Evolutionary conservation across 2,329 filamentous ascomycete genomes (phyloP), one percentile per base, ranked within the genome.

Genomic region (Massarina eburnea): DNA sequence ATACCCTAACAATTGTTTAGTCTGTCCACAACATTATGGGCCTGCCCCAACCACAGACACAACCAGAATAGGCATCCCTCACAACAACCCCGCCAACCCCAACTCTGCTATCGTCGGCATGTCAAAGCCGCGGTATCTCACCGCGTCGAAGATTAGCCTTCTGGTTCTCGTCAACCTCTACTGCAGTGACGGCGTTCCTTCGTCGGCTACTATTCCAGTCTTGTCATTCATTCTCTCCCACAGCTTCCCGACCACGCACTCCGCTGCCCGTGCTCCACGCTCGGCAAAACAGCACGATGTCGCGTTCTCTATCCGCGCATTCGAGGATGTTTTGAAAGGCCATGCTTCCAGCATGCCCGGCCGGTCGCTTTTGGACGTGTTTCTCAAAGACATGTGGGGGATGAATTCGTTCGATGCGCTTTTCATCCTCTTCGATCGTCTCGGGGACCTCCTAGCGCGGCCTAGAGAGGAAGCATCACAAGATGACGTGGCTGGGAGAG

Each of bases 121-220:
- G 62, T 51, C 55, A 41, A 95, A 92, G 86, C 81, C 86, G 59
- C 86, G 88, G 46, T 95, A 87, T 69, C 79, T 97, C 36, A 95
- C 89, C n/a, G 89, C 92, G 10, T 85, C 89, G 57, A 95, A 94
- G 67, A 81, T 97, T 56, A 86, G 87, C 62, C 79, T 96, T 19
- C 80, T 97, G 44, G 82, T 84, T 43, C 80, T 99, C 42, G 80
- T 94, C 41, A 83, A 90, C 59, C 78, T 96, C 43, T 97, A 99
- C 71, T 82, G 83, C 29, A 84, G 88, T 54, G 84, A 83, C 18
- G 75, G 79, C 2, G 79, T 91, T 14, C 85, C 87, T 2, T 83
- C 80, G 49, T 77, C 81, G 39, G 84, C 86, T n/a, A 84, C 85
- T 19, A 80, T 92, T 34, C 80, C 87, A 12, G 77, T 95, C 24